phyloP scores from a whole-genome alignment of 805 yeast genomes.

The Sporopachydermia lactativora region DNA sequence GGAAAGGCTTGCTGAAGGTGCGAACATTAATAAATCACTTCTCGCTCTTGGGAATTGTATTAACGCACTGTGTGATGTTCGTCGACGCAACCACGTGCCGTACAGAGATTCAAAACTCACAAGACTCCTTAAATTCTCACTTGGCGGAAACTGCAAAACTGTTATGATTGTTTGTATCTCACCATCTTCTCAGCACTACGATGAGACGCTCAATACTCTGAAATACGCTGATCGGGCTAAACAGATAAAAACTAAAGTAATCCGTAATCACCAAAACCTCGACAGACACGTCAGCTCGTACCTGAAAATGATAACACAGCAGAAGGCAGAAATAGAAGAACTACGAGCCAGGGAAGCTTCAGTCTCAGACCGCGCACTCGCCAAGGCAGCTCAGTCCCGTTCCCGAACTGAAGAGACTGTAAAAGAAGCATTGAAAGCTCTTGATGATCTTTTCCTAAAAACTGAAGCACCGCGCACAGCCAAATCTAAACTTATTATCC shows the following conservation, averaged over 20 bases:
- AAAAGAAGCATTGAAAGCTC: not conserved
- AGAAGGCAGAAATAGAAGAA: constrained; percentile 57
- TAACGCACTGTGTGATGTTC: constrained; percentile 72
- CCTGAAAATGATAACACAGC: constrained; percentile 72
- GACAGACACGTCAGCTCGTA: constrained; percentile 80
- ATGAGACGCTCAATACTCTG: constrained; percentile 82
- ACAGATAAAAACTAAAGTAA: constrained; percentile 70
- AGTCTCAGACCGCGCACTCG: constrained; percentile 19
- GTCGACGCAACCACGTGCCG: constrained; percentile 63
- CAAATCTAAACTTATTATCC: not conserved
- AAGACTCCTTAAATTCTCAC: constrained; percentile 69
- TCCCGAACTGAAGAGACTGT: not conserved
- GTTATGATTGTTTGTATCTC: constrained; percentile 93
- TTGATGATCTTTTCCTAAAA: not conserved
- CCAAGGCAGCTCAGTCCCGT: not conserved
- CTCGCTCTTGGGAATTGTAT: constrained; percentile 89
- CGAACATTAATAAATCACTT: constrained; percentile 76
- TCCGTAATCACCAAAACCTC: constrained; percentile 58
- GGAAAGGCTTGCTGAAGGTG: constrained; percentile 73
- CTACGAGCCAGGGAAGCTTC: constrained; percentile 39
- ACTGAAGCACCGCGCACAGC: not conserved
- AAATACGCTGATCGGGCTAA: constrained; percentile 89
- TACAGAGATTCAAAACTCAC: constrained; percentile 87
- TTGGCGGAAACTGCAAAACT: constrained; percentile 91
- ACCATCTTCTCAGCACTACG: constrained; percentile 78